Base-by-base conservation (phyloP, 768 basidiomycete species). In the Coprinellus micaceus region DNA sequence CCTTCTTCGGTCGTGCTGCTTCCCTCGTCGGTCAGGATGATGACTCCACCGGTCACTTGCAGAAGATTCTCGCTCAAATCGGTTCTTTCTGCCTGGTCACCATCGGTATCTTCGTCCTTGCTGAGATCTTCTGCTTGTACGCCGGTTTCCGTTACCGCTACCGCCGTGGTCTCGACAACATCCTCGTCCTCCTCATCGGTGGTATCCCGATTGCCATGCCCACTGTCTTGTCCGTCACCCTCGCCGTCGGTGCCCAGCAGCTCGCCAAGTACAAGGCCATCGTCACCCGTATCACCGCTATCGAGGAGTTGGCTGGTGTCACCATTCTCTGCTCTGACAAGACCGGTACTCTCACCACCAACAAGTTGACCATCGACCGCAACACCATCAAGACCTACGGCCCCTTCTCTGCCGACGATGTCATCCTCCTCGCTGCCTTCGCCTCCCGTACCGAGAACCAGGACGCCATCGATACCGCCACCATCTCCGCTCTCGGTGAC, bases 161-260 rank as follows among this genome's bases (percentile, higher is more conserved):
- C 77, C 91, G 96, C 67, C 88, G 89, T 60, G 96, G 95, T 77
- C 86, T 98, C 64, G 86, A 98, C 83, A 89, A 94, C 80, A 94
- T 98, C 75, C 84, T 98, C 39, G 96, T 98, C 60, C 91, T 98
- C 69, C 83, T 98, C 85, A 98, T 98, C 75, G 96, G 96, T 81
- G 96, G 96, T 79, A 98, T 98, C 69, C 96, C 96, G 65, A 98
- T 98, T 74, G 96, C 96, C 69, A 98, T 98, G 96, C 96, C 96
- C 63, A 98, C 96, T 56, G 95, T 98, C 62, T 76, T 98, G 57
- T 97, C 94, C 54, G 96, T 98, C 72, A 98, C 96, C 28, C 92
- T 98, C 65, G 96, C 96, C 50, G 95, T 98, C 68, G 96, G 96
- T 74, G 96, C 96, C 46, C 94, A 97, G 74, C 96, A 98, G 69